Base-by-base conservation (phyloP, 2,329 filamentous ascomycete species). In the Colletotrichum truncatum region DNA sequence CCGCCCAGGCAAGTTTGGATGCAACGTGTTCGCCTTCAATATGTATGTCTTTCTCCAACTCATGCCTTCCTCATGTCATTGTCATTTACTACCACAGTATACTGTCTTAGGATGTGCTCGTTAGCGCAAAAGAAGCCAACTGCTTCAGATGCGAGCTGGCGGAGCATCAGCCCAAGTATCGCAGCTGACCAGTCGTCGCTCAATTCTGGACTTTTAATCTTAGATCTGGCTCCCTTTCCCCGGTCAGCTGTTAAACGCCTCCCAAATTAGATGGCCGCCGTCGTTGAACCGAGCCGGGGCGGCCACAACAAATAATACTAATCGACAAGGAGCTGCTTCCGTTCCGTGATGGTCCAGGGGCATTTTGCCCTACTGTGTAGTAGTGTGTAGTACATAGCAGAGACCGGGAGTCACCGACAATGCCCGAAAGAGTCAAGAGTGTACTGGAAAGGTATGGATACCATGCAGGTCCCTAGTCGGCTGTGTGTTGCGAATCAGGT, bases 111-210 rank as follows among this genome's bases (percentile, higher is more conserved):
- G 5, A n/a, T n/a, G n/a, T n/a, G n/a, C n/a, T n/a, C n/a, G n/a
- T n/a, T n/a, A n/a, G n/a, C n/a, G n/a, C n/a, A n/a, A n/a, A n/a
- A n/a, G n/a, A 32, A 32, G 30, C 7, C 60, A 43, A 43, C 34
- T 28, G n/a, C 43, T 21, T 11, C 28, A 12, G 25, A 34, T 21
- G 30, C 14, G 16, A 53, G 43, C 26, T 26, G 49, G 49, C 41
- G 57, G 55, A 28, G 41, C 41, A 55, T 45, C 57, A 14, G 16
- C 9, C 23, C 26, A 55, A 51, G 43, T 28, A 55, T 23, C 36
- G 30, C 12, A 59, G 45, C n/a, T 28, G 57, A 53, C 62, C 62
- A 65, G 38, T 51, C 57, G 58, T 14, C n/a, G 57, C 51, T 52
- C 49, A 21, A 55, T 43, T 18, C 51, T 41, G 57, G n/a, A 46